Percentiles rank a stretch among this genome's conserved stretches.
phyloP scores from a whole-genome alignment of 2,329 filamentous ascomycete genomes.

The Ophiocordyceps camponoti-saundersi region DNA sequence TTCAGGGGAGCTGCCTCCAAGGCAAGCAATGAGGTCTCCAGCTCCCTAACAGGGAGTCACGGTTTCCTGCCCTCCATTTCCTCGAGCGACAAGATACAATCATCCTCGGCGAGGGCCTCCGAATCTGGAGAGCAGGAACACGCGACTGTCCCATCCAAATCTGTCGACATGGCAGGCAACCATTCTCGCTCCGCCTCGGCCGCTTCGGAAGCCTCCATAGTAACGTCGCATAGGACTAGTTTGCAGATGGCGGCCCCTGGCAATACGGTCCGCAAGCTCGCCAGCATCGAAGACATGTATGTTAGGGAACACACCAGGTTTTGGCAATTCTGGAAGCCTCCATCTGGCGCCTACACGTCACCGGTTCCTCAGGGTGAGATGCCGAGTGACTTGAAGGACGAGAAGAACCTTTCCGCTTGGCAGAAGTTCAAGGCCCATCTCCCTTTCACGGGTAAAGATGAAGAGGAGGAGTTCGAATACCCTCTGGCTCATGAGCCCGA shows the following conservation, averaged over 20 bases:
- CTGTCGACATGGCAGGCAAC: slow-evolving; percentile 15
- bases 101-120: not conserved
- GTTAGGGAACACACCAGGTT: slow-evolving; percentile 28
- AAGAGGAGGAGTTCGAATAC: slow-evolving; percentile 35
- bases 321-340: slow-evolving; percentile 50
- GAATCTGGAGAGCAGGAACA: slow-evolving; percentile 4
- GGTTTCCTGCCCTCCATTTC: slow-evolving; percentile 26
- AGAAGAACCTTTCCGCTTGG: slow-evolving; percentile 25
- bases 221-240: slow-evolving; percentile 2
- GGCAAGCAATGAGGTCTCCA: slow-evolving; percentile 31
- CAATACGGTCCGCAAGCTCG: slow-evolving; percentile 35
- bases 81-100: not conserved
- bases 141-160: slow-evolving; percentile 8
- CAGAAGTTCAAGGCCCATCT: slow-evolving; percentile 30
- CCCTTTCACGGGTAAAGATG: slow-evolving; percentile 28
- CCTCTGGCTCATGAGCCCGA: slow-evolving; percentile 44
- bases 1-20: slow-evolving; percentile 26
- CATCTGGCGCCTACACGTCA: slow-evolving; percentile 41
- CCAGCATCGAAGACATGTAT: slow-evolving; percentile 31
- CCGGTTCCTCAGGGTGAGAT: slow-evolving; percentile 42
- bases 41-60: slow-evolving; percentile 35
- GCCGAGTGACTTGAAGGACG: slow-evolving; percentile 15
- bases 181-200: slow-evolving; percentile 19
- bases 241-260: slow-evolving; percentile 7
- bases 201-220: slow-evolving; percentile 21